Evolutionary conservation across 495 filamentous ascomycete species (phyloP), one percentile per base, ranked within the genome.

Genomic region (Aspergillus bridgeri): DNA sequence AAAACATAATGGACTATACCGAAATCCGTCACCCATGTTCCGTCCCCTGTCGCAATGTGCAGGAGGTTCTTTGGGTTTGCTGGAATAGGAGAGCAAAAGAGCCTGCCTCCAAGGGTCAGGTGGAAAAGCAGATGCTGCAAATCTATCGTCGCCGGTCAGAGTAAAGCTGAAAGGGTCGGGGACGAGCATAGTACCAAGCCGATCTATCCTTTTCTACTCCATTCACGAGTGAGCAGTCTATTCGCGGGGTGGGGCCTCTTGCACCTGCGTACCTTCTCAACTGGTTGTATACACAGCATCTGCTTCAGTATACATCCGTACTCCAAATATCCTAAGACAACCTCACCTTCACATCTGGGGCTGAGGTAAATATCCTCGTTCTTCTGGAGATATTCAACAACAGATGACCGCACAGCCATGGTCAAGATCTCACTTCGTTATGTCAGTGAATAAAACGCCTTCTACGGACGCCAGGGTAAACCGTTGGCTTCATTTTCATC

Each of bases 101-200:
- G 22, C 19, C 48, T 22, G 3, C 53, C 53, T 15, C 24, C 21
- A 13, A 56, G 53, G 11, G 53, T 56, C 6, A 56, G 21, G 22
- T 56, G 53, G 43, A 56, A 56, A 11, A 56, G 53, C 53, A 46
- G 53, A 23, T 56, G 53, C 53, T 56, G 53, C 15, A 56, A 24
- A 21, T 45, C 53, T 56, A 38, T 38, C 33, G 8, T 15, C 9
- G 9, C 5, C 33, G 33, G 33, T 38, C 13, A 38, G 33, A 4
- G 33, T 15, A 11, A 11, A 38, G 33, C 3, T 0, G 5, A 38
- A 15, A n/a, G n/a, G n/a, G n/a, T 4, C 33, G 13, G 17, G 33
- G 13, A 11, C 33, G 33, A 15, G 13, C 0, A 15, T 15, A 38
- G 13, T 38, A 38, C 33, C 33, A 38, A 38, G 33, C 17, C 33